Base-by-base conservation (phyloP, 2,329 filamentous ascomycete genomes). In the Decorospora gaudefroyi region DNA sequence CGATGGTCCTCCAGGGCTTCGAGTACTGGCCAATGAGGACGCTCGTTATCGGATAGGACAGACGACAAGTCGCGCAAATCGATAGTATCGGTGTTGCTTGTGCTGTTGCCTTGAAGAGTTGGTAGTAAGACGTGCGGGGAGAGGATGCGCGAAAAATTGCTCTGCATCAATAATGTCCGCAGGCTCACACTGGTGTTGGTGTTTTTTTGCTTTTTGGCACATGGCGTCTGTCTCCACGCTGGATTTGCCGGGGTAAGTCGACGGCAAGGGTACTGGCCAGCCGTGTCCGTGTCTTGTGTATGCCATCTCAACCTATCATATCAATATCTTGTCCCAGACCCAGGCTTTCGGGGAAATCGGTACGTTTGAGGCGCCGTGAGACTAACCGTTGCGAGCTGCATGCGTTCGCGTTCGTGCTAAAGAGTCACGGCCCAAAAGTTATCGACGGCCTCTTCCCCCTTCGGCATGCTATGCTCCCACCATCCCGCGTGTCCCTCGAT, bases 381-480 rank as follows among this genome's bases (percentile, higher is more conserved):
- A 39, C 36, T 52, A 53, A 25, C 53, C 41, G 36, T 52, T 47
- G 49, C 49, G 42, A 46, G 44, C 12, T 16, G 36, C 36, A 30
- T 46, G 47, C 47, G 29, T 53, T 48, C 47, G 47, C 47, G 29
- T 53, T 48, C 47, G 38, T 53, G 50, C 53, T 50, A 55, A 56
- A 65, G 49, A 62, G 57, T 66, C 63, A 63, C 53, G 54, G 42
- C 29, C 45, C 26, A 42, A 22, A 40, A 42, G 43, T 34, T 49
- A 46, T 55, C 42, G 51, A 51, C 59, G 55, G 57, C 61, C 59
- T 65, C 59, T 39, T 52, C 44, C 43, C 49, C 46, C 54, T 50
- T 46, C 46, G 41, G n/a, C n/a, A n/a, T n/a, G n/a, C n/a, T 42
- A 33, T 48, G 46, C 44, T 34, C 54, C 51, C 57, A 46, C 50